A percentile compares a stretch with the other conserved stretches of the same genome.
Evolutionary conservation across 768 basidiomycete species (phyloP).

Genomic region (Kwoniella sp.): DNA sequence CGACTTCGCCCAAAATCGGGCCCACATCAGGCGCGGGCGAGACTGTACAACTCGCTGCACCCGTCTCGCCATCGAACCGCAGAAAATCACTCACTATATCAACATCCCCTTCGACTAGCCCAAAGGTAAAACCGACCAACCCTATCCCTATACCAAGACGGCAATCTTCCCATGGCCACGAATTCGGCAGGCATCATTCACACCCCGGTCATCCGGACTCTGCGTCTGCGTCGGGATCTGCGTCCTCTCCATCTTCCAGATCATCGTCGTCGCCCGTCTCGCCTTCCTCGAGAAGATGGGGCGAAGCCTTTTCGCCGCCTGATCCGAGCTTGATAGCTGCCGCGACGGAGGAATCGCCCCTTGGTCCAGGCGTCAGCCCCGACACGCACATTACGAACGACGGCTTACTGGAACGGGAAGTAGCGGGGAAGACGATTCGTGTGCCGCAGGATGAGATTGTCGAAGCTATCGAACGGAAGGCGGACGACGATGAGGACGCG

Average conservation of each 20-base stretch:
- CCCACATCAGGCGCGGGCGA: not conserved
- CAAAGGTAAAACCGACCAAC: not conserved
- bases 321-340: constrained; percentile 50
- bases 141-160: constrained; percentile 22
- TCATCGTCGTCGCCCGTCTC: constrained; percentile 11
- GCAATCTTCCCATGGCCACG: constrained; percentile 5
- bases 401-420: constrained; percentile 47
- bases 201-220: constrained; percentile 16
- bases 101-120: not conserved
- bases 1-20: not conserved
- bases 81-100: not conserved
- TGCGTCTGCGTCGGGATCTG: not conserved
- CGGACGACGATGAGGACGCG: constrained; percentile 14
- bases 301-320: constrained; percentile 49
- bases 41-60: not conserved
- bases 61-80: constrained; percentile 5
- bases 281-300: constrained; percentile 5
- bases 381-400: constrained; percentile 44
- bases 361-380: constrained; percentile 53
- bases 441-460: constrained; percentile 54
- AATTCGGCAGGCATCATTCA: not conserved
- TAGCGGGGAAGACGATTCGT: constrained; percentile 41
- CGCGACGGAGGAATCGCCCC: constrained; percentile 40
- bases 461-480: constrained; percentile 32
- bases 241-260: constrained; percentile 6